Evolutionary conservation across 257 asterid species (phyloP).

Genomic region (Nicotiana benthamiana): DNA sequence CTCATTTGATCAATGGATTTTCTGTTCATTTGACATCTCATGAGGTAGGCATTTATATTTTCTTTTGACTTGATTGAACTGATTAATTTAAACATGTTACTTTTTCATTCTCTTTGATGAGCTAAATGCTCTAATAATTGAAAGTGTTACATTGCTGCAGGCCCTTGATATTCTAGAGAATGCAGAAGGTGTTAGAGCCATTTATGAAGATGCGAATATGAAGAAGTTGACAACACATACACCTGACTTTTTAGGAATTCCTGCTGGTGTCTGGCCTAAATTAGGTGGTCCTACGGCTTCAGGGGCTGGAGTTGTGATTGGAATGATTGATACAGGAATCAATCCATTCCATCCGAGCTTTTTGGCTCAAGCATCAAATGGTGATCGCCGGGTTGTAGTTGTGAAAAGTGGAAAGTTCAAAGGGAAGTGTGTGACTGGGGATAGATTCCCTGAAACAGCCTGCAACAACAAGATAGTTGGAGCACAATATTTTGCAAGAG

Average conservation of each 20-base stretch:
- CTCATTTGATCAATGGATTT: slow-evolving; percentile 59
- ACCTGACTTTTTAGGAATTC: slow-evolving; percentile 52
- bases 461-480: slow-evolving; percentile 61
- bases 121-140: not conserved
- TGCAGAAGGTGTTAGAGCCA: slow-evolving; percentile 32
- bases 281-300: slow-evolving; percentile 44
- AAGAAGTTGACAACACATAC: slow-evolving; percentile 57
- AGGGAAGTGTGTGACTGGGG: slow-evolving; percentile 49
- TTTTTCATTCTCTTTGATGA: not conserved
- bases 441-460: slow-evolving; percentile 39
- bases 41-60: slow-evolving; percentile 21
- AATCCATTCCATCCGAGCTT: slow-evolving; percentile 63
- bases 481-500: slow-evolving; percentile 58
- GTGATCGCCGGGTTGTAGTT: not conserved
- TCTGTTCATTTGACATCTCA: slow-evolving; percentile 35
- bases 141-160: slow-evolving; percentile 18
- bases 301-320: slow-evolving; percentile 58
- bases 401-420: slow-evolving; percentile 28
- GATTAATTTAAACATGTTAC: not conserved
- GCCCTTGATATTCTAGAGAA: slow-evolving; percentile 25
- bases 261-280: slow-evolving; percentile 41
- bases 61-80: not conserved
- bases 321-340: slow-evolving; percentile 65
- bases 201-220: slow-evolving; percentile 50
- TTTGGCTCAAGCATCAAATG: slow-evolving; percentile 9